Percentiles rank a stretch among this genome's conserved stretches.
Evolutionary conservation across 331 rosid genomes (phyloP).

Genomic region (Acacia concinna): DNA sequence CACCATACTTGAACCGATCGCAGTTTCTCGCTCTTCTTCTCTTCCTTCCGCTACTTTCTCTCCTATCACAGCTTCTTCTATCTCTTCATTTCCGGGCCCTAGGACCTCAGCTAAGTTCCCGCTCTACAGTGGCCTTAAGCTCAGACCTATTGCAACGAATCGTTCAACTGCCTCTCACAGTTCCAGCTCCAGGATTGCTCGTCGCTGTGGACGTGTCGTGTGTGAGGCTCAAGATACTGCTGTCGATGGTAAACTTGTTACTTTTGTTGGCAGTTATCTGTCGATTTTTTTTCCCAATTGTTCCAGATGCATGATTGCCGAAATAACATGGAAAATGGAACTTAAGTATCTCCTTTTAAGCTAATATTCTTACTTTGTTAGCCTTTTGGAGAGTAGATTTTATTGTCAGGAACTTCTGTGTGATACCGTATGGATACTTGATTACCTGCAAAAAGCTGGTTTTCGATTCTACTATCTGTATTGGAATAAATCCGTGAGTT

Average conservation of each 20-base stretch:
- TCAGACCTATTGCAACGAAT: slow-evolving; percentile 28
- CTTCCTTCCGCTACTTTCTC: slow-evolving; percentile 39
- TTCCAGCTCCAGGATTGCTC: slow-evolving; percentile 28
- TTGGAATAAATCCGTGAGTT: background rate
- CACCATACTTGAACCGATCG: slow-evolving; percentile 53
- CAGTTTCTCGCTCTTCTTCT: slow-evolving; percentile 54
- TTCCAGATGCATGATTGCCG: background rate
- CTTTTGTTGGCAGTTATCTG: background rate
- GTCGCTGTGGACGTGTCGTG: slow-evolving; percentile 42
- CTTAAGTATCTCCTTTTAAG: background rate
- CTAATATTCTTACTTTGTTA: background rate
- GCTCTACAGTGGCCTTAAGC: slow-evolving; percentile 57
- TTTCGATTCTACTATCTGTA: background rate
- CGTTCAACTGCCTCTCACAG: slow-evolving; percentile 30
- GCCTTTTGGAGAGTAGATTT: slow-evolving; percentile 4
- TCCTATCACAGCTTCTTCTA: slow-evolving; percentile 42
- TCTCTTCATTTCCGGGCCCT: slow-evolving; percentile 34
- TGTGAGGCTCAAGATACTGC: slow-evolving; percentile 85
- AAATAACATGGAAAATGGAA: background rate
- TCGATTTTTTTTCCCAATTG: background rate
- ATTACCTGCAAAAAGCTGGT: background rate
- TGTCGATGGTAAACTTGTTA: slow-evolving; percentile 52
- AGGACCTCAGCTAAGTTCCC: slow-evolving; percentile 37
- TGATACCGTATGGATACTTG: background rate
- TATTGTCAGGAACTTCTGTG: background rate